These are phyloP conservation scores for Coleophoma crateriformis DNA, from an alignment of 2,329 filamentous ascomycete genomes.

Conservation along the genomic window DNA sequence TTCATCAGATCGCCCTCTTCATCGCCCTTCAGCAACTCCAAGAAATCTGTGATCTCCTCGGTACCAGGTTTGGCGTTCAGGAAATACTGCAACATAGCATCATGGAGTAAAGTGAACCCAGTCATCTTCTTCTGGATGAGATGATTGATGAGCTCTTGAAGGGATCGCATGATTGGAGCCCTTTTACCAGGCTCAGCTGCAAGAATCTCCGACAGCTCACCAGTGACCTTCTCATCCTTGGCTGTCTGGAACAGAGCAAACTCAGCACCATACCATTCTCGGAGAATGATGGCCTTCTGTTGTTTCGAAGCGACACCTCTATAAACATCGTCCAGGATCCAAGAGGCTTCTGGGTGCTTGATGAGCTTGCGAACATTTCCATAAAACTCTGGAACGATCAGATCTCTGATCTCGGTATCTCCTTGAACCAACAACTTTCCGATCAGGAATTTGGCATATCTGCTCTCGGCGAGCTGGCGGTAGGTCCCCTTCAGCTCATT, in stretches of 20 bases:
- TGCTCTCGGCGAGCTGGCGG: conserved; percentile 80
- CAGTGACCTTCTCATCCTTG: conserved; percentile 39
- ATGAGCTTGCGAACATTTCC: conserved; percentile 89
- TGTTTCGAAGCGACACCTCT: conserved; percentile 77
- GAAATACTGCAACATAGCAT: conserved; percentile 97
- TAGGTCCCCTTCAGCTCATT: conserved; percentile 82
- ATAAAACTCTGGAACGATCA: conserved; percentile 93
- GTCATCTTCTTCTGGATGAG: conserved; percentile 95
- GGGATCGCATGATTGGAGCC: conserved; percentile 76
- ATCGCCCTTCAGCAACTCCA: conserved; percentile 87
- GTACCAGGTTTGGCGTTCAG: conserved; percentile 70
- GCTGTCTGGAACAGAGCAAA: conserved; percentile 74
- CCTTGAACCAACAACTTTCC: conserved; percentile 94
- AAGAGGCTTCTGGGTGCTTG: conserved; percentile 92
- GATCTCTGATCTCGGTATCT: conserved; percentile 77
- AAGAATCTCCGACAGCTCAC: conserved; percentile 70
- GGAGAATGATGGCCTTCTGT: conserved; percentile 78
- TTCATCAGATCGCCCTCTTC: conserved; percentile 86
- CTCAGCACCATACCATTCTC: conserved; percentile 96
- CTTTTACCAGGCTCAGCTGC: conserved; percentile 78
- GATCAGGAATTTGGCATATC: conserved; percentile 95
- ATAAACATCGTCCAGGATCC: conserved; percentile 98
- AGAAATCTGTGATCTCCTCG: conserved; percentile 78
- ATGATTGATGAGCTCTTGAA: conserved; percentile 83
- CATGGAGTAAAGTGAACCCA: conserved; percentile 95